A percentile compares a stretch with the other conserved stretches of the same genome.
Evolutionary conservation across 495 filamentous ascomycete genomes (phyloP).

Genomic region (Annulohypoxylon maeteangense): DNA sequence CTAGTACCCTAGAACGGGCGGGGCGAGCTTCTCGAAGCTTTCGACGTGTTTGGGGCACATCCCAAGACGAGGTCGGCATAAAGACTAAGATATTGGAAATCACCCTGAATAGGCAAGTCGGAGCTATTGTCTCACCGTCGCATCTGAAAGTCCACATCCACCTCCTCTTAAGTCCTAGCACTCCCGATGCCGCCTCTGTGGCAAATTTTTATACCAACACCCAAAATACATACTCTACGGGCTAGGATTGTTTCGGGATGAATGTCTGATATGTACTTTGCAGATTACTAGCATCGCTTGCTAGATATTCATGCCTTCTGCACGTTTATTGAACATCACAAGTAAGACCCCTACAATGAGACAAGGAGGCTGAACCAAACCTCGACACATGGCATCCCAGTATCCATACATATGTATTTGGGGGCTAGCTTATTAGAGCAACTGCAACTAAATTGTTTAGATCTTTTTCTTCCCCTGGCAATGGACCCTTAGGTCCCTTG

Average conservation of each 20-base stretch:
- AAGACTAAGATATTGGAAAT: slow-evolving; percentile 33
- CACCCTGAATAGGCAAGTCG: slow-evolving; percentile 43
- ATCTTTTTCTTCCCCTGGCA: slow-evolving; percentile 24
- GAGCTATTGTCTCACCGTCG: slow-evolving; percentile 32
- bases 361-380: slow-evolving; percentile 37
- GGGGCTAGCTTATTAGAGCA: slow-evolving; percentile 23
- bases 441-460: slow-evolving; percentile 25
- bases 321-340: slow-evolving; percentile 10
- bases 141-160: slow-evolving; percentile 23
- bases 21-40: slow-evolving; percentile 42
- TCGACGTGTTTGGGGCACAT: slow-evolving; percentile 18
- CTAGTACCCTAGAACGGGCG: slow-evolving; percentile 22
- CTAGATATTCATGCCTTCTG: not conserved
- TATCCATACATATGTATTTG: slow-evolving; percentile 14
- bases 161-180: slow-evolving; percentile 2
- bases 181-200: slow-evolving; percentile 7
- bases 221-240: slow-evolving; percentile 16
- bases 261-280: slow-evolving; percentile 6
- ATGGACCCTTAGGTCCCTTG: slow-evolving; percentile 28
- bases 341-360: not conserved
- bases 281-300: not conserved
- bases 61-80: slow-evolving; percentile 19
- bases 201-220: slow-evolving; percentile 5
- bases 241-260: slow-evolving; percentile 4
- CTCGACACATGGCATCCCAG: slow-evolving; percentile 36